Percentiles rank a stretch among this genome's conserved stretches.
Evolutionary conservation across 805 yeast species (phyloP).

Genomic region (Candida nanaspora): DNA sequence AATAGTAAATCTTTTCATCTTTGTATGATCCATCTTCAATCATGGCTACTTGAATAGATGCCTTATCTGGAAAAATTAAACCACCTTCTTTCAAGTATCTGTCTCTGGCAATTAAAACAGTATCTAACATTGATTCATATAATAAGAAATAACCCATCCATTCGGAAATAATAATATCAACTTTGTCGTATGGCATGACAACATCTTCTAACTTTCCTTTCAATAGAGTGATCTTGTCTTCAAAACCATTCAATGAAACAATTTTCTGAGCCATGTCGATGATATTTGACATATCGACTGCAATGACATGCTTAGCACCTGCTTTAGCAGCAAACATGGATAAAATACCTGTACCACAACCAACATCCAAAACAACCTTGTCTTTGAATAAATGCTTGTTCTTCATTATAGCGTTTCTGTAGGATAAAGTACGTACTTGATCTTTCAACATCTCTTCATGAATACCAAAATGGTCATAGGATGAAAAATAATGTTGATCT

Average conservation of each 20-base stretch:
- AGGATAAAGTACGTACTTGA: conserved; percentile 82
- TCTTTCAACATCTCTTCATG: conserved; percentile 99
- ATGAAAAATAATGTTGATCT: conserved; percentile 91
- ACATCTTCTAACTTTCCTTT: conserved; percentile 96
- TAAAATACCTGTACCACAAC: conserved; percentile 97
- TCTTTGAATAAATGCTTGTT: conserved; percentile 86
- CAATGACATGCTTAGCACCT: conserved; percentile 98
- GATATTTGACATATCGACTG: conserved; percentile 95
- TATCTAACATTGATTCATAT: conserved; percentile 96
- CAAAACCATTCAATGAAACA: conserved; percentile 73
- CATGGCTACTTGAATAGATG: conserved; percentile 83
- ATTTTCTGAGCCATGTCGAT: conserved; percentile 94
- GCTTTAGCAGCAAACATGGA: conserved; percentile 98
- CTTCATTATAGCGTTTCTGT: conserved; percentile 86
- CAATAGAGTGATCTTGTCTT: conserved; percentile 78
- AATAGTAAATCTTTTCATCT: conserved; percentile 82
- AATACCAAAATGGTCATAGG: conserved; percentile 95
- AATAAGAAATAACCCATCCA: conserved; percentile 99
- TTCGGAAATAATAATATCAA: conserved; percentile 92
- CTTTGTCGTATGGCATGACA: conserved; percentile 73
- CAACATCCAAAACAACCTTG: conserved; percentile 93
- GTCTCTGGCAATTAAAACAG: conserved; percentile 92
- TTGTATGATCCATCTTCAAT: conserved; percentile 91
- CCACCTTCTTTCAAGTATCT: conserved; percentile 78
- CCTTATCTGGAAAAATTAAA: conserved; percentile 89